Evolutionary conservation across 2,329 filamentous ascomycete genomes (phyloP), one percentile per base, ranked within the genome.

Genomic region (Capronia americana): DNA sequence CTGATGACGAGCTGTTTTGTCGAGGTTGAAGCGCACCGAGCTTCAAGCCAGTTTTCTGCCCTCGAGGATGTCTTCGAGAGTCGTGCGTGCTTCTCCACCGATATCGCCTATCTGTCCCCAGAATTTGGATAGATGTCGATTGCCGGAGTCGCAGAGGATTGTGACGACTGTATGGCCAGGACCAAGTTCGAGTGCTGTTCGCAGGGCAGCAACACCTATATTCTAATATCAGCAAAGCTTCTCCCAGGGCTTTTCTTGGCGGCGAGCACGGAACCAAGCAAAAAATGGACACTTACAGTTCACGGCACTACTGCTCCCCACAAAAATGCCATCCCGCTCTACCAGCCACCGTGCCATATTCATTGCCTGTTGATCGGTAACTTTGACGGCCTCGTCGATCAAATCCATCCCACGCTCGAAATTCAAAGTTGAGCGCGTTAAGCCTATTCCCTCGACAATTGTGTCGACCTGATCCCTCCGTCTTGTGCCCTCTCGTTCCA

Each of bases 301-400:
- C 60, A 99, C 94, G n/a, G 93, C 91, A 78, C 91, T 97, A 77
- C 92, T 97, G 77, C 93, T 97, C 8, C 95, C 96, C 48, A 93
- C 85, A 74, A 99, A 99, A 61, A 99, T 89, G 7, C 95, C 95
- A 77, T 99, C 95, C 70, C 93, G 90, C 80, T 98, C 93, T 8
- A 97, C 94, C 48, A 99, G 81, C 92, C 93, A 98, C 69, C 92
- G 85, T n/a, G 94, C 95, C 95, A 99, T 99, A 62, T 85, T 86
- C 76, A 92, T 88, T 12, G 95, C 95, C 81, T 99, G 93, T 57
- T 88, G 87, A 78, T 99, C 96, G 2, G 88, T 92, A 14, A 99
- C 92, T 66, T 89, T 87, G 44, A 98, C 88, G 2, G 95, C 94
- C 79, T 97, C 93, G 77, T 97, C 92, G 61, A 99, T 87, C 63